phyloP scores from a whole-genome alignment of 2,329 filamentous ascomycete genomes.

The Ascochyta rabiei region DNA sequence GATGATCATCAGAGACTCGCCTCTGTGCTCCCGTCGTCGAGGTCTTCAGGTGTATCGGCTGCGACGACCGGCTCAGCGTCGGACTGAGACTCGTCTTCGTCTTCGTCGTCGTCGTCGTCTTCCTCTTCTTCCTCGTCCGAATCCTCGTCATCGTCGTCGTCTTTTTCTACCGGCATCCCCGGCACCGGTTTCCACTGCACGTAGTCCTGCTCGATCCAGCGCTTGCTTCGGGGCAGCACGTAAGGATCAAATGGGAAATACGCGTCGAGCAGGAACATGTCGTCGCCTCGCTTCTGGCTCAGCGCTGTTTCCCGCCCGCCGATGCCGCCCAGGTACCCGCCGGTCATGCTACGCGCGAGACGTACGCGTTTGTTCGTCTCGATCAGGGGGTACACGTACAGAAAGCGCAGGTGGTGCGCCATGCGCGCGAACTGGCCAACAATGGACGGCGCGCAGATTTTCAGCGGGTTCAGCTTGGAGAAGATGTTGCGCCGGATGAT shows the following conservation, averaged over 20 bases:
- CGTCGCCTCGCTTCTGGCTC: conserved; percentile 68
- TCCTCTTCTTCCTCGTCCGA: conserved; percentile 28
- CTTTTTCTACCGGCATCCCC: conserved; percentile 51
- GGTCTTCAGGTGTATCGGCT: conserved; percentile 3
- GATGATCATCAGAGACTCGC: conserved; percentile 6
- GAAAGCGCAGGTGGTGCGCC: conserved; percentile 80
- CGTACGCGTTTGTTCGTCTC: conserved; percentile 92
- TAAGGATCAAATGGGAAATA: conserved; percentile 99
- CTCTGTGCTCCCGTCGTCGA: conserved; percentile 22
- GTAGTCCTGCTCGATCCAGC: conserved; percentile 74
- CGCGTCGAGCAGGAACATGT: conserved; percentile 83
- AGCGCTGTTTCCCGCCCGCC: conserved; percentile 62
- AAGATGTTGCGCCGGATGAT: conserved; percentile 79
- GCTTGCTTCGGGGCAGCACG: conserved; percentile 81
- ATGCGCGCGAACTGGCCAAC: conserved; percentile 91
- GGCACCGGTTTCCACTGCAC: conserved; percentile 47
- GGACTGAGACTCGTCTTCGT: conserved; percentile 30
- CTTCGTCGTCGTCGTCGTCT: conserved; percentile 45
- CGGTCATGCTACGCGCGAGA: conserved; percentile 71
- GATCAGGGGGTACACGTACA: conserved; percentile 87
- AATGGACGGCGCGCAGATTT: conserved; percentile 89
- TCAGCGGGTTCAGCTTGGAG: conserved; percentile 90
- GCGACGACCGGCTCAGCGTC: not conserved
- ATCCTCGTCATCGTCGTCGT: conserved; percentile 46
- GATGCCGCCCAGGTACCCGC: conserved; percentile 52